Base-by-base conservation (phyloP, 257 asterid genomes). In the Linaria vulgaris region DNA sequence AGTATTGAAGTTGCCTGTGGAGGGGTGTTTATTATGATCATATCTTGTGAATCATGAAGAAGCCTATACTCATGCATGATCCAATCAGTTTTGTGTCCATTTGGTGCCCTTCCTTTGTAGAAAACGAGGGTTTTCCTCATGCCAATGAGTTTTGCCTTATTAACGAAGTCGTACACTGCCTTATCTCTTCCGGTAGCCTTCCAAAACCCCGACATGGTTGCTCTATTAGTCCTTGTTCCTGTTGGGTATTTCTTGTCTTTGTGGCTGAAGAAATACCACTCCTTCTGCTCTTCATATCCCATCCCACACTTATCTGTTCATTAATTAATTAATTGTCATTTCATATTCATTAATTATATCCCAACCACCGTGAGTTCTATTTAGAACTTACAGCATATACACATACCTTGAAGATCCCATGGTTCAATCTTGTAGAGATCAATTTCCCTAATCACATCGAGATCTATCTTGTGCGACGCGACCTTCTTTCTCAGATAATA, bases 321-420 rank as follows among this genome's bases (percentile, higher is more conserved):
- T 34, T 8, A 30, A 2, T 30, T 30, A 30, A 30, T n/a, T n/a
- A n/a, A n/a, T n/a, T 9, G n/a, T 6, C 30, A 55, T 20, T 43
- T 50, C 34, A n/a, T n/a, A n/a, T 34, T 34, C 10, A 3, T 34
- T 8, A 34, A 3, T 34, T 7, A 34, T 4, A 3, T 7, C 9
- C 41, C 41, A 34, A 34, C n/a, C n/a, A n/a, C n/a, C n/a, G n/a
- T n/a, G n/a, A n/a, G n/a, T n/a, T n/a, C n/a, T n/a, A n/a, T n/a
- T n/a, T n/a, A n/a, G n/a, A n/a, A n/a, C n/a, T n/a, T n/a, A n/a
- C n/a, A n/a, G n/a, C n/a, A n/a, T n/a, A n/a, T n/a, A n/a, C n/a
- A n/a, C n/a, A n/a, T n/a, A 86, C 95, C 95, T 83, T 72, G 82
- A 55, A 86, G 91, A 77, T 86, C 95, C 95, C 95, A 86, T 8